Evolutionary conservation across 768 basidiomycete species (phyloP), one percentile per base, ranked within the genome.

Genomic region (Rhodotorula taiwanensis): DNA sequence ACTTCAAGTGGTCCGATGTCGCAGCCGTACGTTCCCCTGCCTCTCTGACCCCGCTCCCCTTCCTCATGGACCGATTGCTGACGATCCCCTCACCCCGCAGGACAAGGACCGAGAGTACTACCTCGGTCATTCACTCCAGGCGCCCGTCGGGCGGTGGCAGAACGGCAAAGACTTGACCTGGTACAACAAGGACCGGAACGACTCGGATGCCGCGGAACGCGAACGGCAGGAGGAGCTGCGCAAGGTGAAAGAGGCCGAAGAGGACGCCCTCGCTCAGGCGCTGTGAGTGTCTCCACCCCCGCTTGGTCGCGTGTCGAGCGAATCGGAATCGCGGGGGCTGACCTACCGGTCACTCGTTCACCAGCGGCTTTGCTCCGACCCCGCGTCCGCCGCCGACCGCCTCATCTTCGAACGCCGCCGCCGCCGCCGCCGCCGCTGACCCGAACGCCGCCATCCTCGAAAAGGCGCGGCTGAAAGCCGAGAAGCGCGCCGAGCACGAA

Each of bases 131-230:
- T 88, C 88, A 56, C 83, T 95, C 15, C 60, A 58, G 41, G 70
- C 70, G 3, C 62, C 70, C 27, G 58, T 59, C 30, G 70, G 65
- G 8, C 55, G 92, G 51, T 98, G 93, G 93, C 93, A 95, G 77
- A 93, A 93, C 78, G 90, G 91, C 79, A 91, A 93, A 75, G 93
- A 98, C 72, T 78, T 98, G 21, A 92, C 94, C 72, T 98, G 93
- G 93, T 98, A 94, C 74, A 83, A 58, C 53, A 64, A 62, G 53
- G 62, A 61, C 53, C 28, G 42, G 41, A 16, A 16, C n/a, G 63
- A 31, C 31, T 8, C 43, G 3, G 72, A 74, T 3, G 66, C 72
- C 20, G 70, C 70, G 5, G 72, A 74, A 2, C 69, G 72, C 20
- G 67, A 69, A 9, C 81, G 83, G 20, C 74, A 56, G 0, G 89